Base-by-base conservation (phyloP, 2,329 filamentous ascomycete genomes). In the Fusarium sp. region DNA sequence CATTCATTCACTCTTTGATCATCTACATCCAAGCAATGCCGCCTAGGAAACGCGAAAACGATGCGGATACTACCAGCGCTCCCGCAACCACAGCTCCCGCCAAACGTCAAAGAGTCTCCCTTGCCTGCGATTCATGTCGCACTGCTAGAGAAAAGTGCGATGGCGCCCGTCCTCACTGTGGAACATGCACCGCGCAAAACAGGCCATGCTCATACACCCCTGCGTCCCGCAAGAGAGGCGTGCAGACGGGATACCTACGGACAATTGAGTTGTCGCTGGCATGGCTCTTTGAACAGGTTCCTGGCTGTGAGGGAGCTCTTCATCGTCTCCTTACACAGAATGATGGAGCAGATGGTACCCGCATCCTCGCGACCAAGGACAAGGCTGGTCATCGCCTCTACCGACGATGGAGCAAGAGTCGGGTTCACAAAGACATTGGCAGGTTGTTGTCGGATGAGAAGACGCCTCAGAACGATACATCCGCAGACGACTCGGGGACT, bases 181-280 rank as follows among this genome's bases (percentile, higher is more conserved):
- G 88, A 51, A 91, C 91, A 6, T 94, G 92, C 81, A 85, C 86
- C 11, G 84, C 87, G 9, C 88, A 91, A 67, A 88, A 87, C 60
- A 86, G 92, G 54, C 80, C 85, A 38, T 95, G 93, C 79, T 90
- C 91, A 21, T 95, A 94, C 79, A 89, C 92, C 69, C 87, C 91
- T 60, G 90, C 89, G 60, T 90, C 91, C 12, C 94, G 93, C 81
- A 94, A 94, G 79, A 86, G 93, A 70, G 93, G 93, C 8, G 89
- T 95, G 16, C 92, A 92, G 75, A 93, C 93, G n/a, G 93, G 93
- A 21, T 94, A 94, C 77, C 91, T 95, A 60, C 88, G 92, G 38
- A 92, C 91, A 0, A 84, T 95, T 23, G 93, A 95, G 79, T 80
- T 92, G 46, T 87, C 91, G 15, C 84, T 93, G 60, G 91, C 90